Evolutionary conservation across 1,139 yeast species (phyloP).

Genomic region (Scheffersomyces parashehatae): DNA sequence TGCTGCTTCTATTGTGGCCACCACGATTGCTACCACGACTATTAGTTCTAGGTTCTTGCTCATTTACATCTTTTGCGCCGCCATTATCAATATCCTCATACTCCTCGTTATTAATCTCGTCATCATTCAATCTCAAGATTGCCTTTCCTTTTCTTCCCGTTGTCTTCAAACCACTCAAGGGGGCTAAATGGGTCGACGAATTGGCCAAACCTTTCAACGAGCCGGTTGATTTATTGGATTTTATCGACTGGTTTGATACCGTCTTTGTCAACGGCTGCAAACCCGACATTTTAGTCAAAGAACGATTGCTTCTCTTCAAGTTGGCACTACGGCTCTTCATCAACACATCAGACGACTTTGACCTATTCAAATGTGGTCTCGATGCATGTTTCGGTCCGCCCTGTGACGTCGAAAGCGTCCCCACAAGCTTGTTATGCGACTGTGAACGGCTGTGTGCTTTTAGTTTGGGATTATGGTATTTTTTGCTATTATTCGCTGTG

Average conservation of each 20-base stretch:
- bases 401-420: slow-evolving; percentile 19
- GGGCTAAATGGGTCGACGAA: slow-evolving; percentile 11
- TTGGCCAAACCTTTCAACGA: slow-evolving; percentile 35
- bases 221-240: slow-evolving; percentile 33
- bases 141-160: slow-evolving; percentile 44
- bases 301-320: slow-evolving; percentile 37
- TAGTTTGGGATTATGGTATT: slow-evolving; percentile 3
- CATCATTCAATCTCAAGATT: slow-evolving; percentile 35
- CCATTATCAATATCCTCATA: slow-evolving; percentile 11
- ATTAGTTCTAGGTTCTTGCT: background rate
- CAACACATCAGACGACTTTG: slow-evolving; percentile 47
- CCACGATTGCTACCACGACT: background rate
- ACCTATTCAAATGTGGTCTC: slow-evolving; percentile 39
- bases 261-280: slow-evolving; percentile 46
- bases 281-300: slow-evolving; percentile 37
- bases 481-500: background rate
- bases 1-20: background rate
- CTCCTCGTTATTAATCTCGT: slow-evolving; percentile 13
- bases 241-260: slow-evolving; percentile 23
- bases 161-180: slow-evolving; percentile 34
- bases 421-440: slow-evolving; percentile 33
- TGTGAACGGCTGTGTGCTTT: slow-evolving; percentile 32
- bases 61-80: slow-evolving; percentile 1
- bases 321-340: slow-evolving; percentile 20
- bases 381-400: slow-evolving; percentile 12